These are phyloP conservation scores for Amanita muscaria DNA, from an alignment of 768 basidiomycete genomes.

Conservation along the genomic window DNA sequence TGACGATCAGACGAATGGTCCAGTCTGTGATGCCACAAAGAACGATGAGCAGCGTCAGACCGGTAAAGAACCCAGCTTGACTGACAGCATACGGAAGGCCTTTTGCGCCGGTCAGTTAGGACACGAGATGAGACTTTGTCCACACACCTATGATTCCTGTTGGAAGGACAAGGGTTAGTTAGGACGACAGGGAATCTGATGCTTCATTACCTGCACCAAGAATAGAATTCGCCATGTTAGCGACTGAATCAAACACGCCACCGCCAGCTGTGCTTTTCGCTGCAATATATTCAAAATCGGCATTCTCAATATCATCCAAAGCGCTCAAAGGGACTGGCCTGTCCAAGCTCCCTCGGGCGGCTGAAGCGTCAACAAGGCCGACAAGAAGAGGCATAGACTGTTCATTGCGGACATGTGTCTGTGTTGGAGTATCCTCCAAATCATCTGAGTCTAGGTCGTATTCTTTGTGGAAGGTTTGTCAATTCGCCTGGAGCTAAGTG, in stretches of 20 bases:
- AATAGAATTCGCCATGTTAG: conserved; percentile 96
- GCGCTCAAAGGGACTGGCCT: conserved; percentile 39
- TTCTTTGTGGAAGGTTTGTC: conserved; percentile 39
- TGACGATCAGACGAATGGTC: conserved; percentile 94
- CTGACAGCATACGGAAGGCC: conserved; percentile 91
- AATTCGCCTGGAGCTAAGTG: background rate
- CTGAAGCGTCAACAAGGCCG: conserved; percentile 63
- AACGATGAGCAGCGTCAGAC: conserved; percentile 70
- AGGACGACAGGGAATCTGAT: conserved; percentile 3
- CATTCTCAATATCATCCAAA: conserved; percentile 23
- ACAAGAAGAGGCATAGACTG: conserved; percentile 70
- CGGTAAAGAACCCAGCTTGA: conserved; percentile 90
- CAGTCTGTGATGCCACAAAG: conserved; percentile 88
- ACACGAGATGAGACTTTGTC: conserved; percentile 1
- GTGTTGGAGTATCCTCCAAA: conserved; percentile 43
- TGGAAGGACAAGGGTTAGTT: conserved; percentile 7
- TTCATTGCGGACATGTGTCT: conserved; percentile 30
- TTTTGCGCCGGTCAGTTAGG: conserved; percentile 20
- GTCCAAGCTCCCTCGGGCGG: conserved; percentile 49
- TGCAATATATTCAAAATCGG: conserved; percentile 65
- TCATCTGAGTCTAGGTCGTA: conserved; percentile 83
- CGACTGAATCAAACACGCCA: conserved; percentile 68
- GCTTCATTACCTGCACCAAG: conserved; percentile 68
- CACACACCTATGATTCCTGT: conserved; percentile 65
- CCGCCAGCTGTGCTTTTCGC: conserved; percentile 61